Evolutionary conservation across 108 stramenopile species (phyloP), one percentile per base, ranked within the genome.

Genomic region (Seminavis robusta): DNA sequence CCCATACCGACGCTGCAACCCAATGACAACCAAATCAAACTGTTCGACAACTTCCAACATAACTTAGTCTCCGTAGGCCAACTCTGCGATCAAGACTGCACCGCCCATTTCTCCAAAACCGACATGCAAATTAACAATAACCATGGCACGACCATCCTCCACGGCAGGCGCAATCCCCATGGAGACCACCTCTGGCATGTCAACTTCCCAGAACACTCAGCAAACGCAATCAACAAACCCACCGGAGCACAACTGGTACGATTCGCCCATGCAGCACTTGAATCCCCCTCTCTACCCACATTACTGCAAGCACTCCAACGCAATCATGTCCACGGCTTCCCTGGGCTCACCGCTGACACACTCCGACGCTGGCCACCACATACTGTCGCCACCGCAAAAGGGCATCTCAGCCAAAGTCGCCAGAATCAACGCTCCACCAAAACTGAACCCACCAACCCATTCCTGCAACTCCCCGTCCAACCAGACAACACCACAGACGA

Each of bases 51-150:
- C 34, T 66, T 4, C 9, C 5, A 4, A n/a, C 26, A 33, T 26
- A 15, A 56, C 9, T 34, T 69, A 4, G 24, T 69, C 9, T 69
- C 67, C 21, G 10, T 69, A 27, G 61, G 37, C 21, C 7, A 16
- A 36, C 42, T 69, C 25, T 71, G 71, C 30, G 50, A 65, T 48
- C 41, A 24, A 27, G 71, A 47, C 28, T 72, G 48, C 4, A 15
- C 20, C 10, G 61, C 48, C 15, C 16, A 3, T 3, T 52, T 74
- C 24, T 32, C 34, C 27, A 19, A 24, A 3, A 20, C 23, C 19
- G 4, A 17, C 16, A 31, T 71, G 30, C 6, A 23, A 10, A 53
- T 71, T 17, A n/a, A n/a, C n/a, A 17, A 23, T 15, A 25, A 47
- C 8, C 27, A 52, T 19, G 26, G 20, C 19, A 21, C 28, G 4